Conservation (phyloP, 352 stramenopile species). For the Globisporangium heterothallicum region DNA sequence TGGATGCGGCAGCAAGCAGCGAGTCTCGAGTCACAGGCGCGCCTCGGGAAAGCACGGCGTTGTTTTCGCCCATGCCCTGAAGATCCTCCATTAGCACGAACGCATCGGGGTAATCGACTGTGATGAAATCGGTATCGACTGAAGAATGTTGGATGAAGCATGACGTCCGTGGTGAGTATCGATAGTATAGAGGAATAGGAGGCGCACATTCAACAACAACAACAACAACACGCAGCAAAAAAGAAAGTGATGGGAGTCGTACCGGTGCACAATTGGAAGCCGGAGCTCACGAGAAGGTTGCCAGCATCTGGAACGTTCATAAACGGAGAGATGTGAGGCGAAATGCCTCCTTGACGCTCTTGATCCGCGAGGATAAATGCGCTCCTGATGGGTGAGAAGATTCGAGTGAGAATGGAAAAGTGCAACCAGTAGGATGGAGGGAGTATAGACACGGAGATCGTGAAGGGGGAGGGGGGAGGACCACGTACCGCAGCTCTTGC, state of each 20-base stretch:
- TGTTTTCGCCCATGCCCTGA: conserved; percentile 95
- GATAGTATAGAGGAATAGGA: too few species aligned
- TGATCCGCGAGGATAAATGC: conserved; percentile 94
- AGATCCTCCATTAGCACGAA: conserved; percentile 96
- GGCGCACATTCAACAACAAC: not conserved
- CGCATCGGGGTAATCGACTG: conserved; percentile 92
- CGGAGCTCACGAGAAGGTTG: conserved; percentile 87
- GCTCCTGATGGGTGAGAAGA: conserved; percentile 42
- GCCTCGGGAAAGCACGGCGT: conserved; percentile 72
- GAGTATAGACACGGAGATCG: not conserved
- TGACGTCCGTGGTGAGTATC: too few species aligned
- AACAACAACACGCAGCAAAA: not conserved
- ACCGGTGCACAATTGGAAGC: conserved; percentile 93
- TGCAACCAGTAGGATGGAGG: not conserved
- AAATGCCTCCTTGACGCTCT: conserved; percentile 93
- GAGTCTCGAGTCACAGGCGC: conserved; percentile 84
- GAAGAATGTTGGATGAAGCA: too few species aligned
- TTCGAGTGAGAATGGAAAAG: conserved; percentile 1
- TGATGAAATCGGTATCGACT: conserved; percentile 96
- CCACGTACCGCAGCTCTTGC: conserved; percentile 87
- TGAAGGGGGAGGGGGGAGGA: not conserved
- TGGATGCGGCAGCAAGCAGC: conserved; percentile 90
- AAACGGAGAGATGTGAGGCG: conserved; percentile 93
- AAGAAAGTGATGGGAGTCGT: not conserved
- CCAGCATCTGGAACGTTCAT: conserved; percentile 94